These are phyloP conservation scores for Heterobasidion occidentale DNA, from an alignment of 1,284 basidiomycete genomes.

Conservation along the genomic window DNA sequence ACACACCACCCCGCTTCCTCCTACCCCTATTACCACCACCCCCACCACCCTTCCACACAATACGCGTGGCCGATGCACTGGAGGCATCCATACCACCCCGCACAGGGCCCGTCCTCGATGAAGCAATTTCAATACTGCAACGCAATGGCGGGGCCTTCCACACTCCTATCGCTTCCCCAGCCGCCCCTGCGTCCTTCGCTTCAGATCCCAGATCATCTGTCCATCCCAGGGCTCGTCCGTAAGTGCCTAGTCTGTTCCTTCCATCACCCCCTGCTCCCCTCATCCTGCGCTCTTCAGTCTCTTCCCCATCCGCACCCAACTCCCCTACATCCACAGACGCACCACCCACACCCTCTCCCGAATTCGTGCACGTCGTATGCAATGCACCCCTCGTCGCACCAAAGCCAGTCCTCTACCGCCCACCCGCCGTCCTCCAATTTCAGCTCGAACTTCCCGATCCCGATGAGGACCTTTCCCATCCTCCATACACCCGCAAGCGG, in stretches of 20 bases:
- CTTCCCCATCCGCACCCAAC: constrained; percentile 35
- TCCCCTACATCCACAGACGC: constrained; percentile 14
- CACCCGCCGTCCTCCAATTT: constrained; percentile 52
- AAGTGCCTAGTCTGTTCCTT: not conserved
- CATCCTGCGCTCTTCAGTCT: constrained; percentile 21
- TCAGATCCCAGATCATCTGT: constrained; percentile 9
- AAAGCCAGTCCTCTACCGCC: constrained; percentile 59
- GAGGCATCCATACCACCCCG: not conserved
- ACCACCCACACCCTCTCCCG: constrained; percentile 17
- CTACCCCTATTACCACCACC: not conserved
- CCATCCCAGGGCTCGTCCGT: constrained; percentile 9
- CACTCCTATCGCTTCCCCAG: not conserved
- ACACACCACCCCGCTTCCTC: constrained; percentile 1
- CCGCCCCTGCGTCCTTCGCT: constrained; percentile 4
- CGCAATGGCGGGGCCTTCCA: not conserved
- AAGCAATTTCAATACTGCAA: not conserved
- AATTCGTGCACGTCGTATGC: constrained; percentile 41
- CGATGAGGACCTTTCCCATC: constrained; percentile 63
- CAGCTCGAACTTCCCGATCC: constrained; percentile 50
- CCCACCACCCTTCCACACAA: not conserved
- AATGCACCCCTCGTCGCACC: constrained; percentile 59
- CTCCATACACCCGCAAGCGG: constrained; percentile 57
- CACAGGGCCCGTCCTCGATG: not conserved
- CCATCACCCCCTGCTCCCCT: constrained; percentile 14
- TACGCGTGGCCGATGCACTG: not conserved